phyloP scores from a whole-genome alignment of 2,329 filamentous ascomycete species.

The Trichoderma asperellum region DNA sequence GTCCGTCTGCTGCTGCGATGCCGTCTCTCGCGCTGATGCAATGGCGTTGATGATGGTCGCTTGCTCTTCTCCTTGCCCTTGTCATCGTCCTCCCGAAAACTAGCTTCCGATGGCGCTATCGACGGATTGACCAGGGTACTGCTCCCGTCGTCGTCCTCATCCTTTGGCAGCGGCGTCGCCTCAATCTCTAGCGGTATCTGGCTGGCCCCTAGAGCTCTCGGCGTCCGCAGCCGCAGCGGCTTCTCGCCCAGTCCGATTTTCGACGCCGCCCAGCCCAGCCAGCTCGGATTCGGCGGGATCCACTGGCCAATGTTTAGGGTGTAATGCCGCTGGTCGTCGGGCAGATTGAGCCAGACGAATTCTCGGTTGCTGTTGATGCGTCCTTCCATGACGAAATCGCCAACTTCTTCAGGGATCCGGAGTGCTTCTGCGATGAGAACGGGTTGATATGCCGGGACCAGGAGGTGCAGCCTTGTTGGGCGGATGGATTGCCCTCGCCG shows the following conservation, averaged over 20 bases:
- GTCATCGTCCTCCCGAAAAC: constrained; percentile 3
- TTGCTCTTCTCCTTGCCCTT: not conserved
- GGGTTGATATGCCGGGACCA: constrained; percentile 47
- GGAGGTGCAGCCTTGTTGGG: constrained; percentile 42
- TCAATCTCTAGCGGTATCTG: constrained; percentile 28
- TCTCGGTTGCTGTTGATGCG: constrained; percentile 45
- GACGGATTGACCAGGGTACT: constrained; percentile 26
- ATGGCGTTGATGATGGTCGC: constrained; percentile 10
- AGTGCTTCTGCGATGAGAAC: constrained; percentile 45
- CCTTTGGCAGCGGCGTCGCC: not conserved
- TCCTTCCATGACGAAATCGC: constrained; percentile 46
- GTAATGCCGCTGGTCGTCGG: constrained; percentile 41
- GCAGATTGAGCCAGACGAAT: constrained; percentile 46
- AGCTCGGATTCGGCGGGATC: constrained; percentile 37
- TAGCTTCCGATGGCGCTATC: constrained; percentile 13
- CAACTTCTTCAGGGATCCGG: constrained; percentile 43
- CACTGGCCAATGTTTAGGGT: constrained; percentile 42
- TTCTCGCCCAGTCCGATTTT: constrained; percentile 37
- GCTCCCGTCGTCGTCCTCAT: constrained; percentile 23
- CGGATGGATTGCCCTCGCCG: constrained; percentile 34
- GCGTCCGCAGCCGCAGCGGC: constrained; percentile 32
- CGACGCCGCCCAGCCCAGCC: constrained; percentile 37
- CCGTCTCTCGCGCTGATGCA: constrained; percentile 19
- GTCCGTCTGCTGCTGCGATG: constrained; percentile 24
- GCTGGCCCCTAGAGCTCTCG: constrained; percentile 37